These are phyloP conservation scores for Dissoconium aciculare DNA, from an alignment of 2,329 filamentous ascomycete genomes.

Conservation along the genomic window DNA sequence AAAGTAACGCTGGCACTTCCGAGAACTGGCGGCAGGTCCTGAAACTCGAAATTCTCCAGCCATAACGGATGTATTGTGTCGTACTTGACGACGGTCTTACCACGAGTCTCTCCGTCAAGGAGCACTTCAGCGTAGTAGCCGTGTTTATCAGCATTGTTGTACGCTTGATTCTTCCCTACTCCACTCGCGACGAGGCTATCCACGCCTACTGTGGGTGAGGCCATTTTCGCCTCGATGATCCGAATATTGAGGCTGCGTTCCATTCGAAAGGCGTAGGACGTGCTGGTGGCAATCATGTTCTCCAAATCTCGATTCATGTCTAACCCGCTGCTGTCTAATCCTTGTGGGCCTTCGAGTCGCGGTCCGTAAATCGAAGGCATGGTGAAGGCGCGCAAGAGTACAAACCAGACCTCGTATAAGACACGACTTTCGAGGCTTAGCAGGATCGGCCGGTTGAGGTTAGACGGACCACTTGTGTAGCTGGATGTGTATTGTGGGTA, in stretches of 20 bases:
- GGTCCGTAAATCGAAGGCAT: conserved; percentile 75
- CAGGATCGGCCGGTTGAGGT: conserved; percentile 75
- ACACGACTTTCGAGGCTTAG: conserved; percentile 73
- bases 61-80: conserved; percentile 65
- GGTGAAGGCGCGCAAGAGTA: conserved; percentile 77
- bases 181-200: conserved; percentile 12
- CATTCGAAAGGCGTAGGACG: conserved; percentile 50
- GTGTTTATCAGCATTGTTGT: conserved; percentile 28
- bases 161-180: conserved; percentile 8
- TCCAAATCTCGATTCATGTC: conserved; percentile 12
- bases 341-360: conserved; percentile 14
- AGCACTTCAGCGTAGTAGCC: conserved; percentile 70
- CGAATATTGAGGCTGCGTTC: conserved; percentile 45
- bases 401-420: conserved; percentile 96
- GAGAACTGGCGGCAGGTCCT: conserved; percentile 53
- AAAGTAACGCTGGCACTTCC: conserved; percentile 57
- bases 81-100: conserved; percentile 56
- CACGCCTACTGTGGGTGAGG: conserved; percentile 14
- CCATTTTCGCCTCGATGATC: conserved; percentile 47
- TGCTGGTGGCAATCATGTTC: conserved; percentile 22
- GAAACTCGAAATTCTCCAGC: conserved; percentile 67
- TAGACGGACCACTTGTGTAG: conserved; percentile 48
- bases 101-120: conserved; percentile 63
- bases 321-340: conserved; percentile 10
- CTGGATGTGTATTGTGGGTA: conserved; percentile 81